Percentiles rank a stretch among this genome's conserved stretches.
phyloP scores from a whole-genome alignment of 148 eudicot genomes.

The Fagopyrum tataricum region DNA sequence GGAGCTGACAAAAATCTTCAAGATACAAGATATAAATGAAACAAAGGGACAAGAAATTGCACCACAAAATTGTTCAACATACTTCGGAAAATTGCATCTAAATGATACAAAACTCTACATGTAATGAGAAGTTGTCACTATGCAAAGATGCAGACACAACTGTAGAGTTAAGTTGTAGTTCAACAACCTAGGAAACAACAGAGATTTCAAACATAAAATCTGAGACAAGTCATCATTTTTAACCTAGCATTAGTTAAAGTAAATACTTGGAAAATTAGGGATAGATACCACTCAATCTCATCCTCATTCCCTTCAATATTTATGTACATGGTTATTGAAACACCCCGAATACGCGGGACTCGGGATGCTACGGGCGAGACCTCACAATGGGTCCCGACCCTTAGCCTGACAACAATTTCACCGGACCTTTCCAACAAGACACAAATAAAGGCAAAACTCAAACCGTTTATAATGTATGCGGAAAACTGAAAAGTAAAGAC shows the following conservation, averaged over 20 bases:
- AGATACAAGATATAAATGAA: neutral
- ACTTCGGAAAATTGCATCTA: neutral
- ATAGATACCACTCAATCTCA: constrained; percentile 86
- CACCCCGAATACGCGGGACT: no score
- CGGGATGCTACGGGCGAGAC: no score
- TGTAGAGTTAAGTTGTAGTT: neutral
- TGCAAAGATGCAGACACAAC: neutral
- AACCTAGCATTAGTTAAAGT: constrained; percentile 5
- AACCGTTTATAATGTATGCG: no score
- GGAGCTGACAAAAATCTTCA: neutral
- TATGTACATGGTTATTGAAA: constrained; percentile 79
- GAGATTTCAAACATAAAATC: neutral
- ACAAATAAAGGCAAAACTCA: no score
- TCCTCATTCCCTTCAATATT: constrained; percentile 72
- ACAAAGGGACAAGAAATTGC: neutral
- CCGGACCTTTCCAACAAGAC: no score
- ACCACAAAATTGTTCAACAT: neutral
- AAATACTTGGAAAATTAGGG: constrained; percentile 85
- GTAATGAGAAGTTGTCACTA: neutral
- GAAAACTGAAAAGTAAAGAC: no score
- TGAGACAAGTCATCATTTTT: neutral
- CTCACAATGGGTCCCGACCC: no score
- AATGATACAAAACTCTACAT: neutral
- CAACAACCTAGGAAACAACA: neutral
- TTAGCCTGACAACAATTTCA: no score